Base-by-base conservation (phyloP, 2,329 filamentous ascomycete genomes). In the Calonectria pteridis region DNA sequence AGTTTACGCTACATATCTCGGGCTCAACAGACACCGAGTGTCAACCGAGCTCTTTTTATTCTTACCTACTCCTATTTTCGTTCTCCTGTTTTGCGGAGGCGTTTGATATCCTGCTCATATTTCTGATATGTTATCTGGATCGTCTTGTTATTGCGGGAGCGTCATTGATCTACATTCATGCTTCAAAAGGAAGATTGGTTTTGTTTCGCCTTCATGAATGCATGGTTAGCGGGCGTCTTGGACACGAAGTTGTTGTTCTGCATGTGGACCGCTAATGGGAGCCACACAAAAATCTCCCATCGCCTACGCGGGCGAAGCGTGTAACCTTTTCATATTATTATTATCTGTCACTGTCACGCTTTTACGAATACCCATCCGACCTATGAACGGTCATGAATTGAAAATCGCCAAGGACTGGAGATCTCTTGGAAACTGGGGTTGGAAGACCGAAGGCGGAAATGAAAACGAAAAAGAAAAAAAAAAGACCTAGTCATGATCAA, bases 221-320 rank as follows among this genome's bases (percentile, higher is more conserved):
- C 53, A 49, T 26, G 31, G 3, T n/a, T 33, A 67, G 53, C 51
- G 26, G 50, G 65, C 50, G 49, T 40, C 35, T 67, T 67, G 51
- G 14, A 29, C 26, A 29, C 6, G 58, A 31, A 46, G 26, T 64
- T 43, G n/a, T 64, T 64, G 37, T 49, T 64, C 59, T 46, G 40
- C 59, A 64, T 49, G 59, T 64, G 59, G 50, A 58, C 65, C 18
- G 51, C 53, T 69, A 7, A 31, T 33, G 67, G 64, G 53, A 63
- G 37, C 55, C 43, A 64, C 67, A 70, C 67, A 62, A 51, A 59
- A 70, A 64, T 70, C 67, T 75, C 65, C 74, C 71, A 74, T 46
- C 40, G 77, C 75, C 71, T 31, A 46, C 67, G 26, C 43, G 46
- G 71, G 75, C 69, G 76, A 74, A 75, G 71, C 62, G 77, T 13